phyloP scores from a whole-genome alignment of 2,329 filamentous ascomycete genomes.

The Alternaria angustiovoidea region DNA sequence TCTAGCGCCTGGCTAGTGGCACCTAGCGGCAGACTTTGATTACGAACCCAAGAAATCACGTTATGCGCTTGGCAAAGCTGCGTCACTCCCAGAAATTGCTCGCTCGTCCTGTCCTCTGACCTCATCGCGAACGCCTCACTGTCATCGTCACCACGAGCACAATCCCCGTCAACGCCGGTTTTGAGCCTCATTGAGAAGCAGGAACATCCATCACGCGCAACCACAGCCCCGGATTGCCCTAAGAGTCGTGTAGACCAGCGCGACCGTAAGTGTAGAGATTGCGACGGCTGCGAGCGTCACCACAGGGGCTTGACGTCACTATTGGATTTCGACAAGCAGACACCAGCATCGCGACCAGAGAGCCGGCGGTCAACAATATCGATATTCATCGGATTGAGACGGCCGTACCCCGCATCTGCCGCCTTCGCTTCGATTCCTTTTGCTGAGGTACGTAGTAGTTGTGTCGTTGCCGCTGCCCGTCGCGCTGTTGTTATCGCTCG shows the following conservation, averaged over 20 bases:
- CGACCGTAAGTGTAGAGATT: conserved; percentile 2
- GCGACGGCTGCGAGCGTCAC: conserved; percentile 29
- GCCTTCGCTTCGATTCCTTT: conserved; percentile 21
- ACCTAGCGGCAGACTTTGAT: conserved; percentile 14
- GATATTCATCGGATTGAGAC: conserved; percentile 22
- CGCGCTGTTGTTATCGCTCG: conserved; percentile 23
- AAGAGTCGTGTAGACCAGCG: conserved; percentile 6
- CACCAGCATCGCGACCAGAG: conserved; percentile 27
- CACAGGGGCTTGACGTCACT: conserved; percentile 42
- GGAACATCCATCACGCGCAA: conserved; percentile 17
- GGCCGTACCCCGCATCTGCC: conserved; percentile 40
- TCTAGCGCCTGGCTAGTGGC: neutral
- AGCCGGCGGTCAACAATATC: conserved; percentile 27
- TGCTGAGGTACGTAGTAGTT: conserved; percentile 43
- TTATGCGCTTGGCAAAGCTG: conserved; percentile 40
- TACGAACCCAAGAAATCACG: conserved; percentile 36
- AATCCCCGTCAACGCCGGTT: conserved; percentile 34
- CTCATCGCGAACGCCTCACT: conserved; percentile 48
- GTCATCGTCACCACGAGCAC: conserved; percentile 44
- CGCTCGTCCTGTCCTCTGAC: conserved; percentile 45
- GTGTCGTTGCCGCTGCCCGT: conserved; percentile 22
- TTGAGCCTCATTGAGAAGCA: conserved; percentile 39
- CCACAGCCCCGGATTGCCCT: conserved; percentile 18
- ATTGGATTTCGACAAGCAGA: conserved; percentile 31
- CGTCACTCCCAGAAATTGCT: conserved; percentile 45